Base-by-base conservation (phyloP, 108 stramenopile species). In the Parietichytrium sp. region DNA sequence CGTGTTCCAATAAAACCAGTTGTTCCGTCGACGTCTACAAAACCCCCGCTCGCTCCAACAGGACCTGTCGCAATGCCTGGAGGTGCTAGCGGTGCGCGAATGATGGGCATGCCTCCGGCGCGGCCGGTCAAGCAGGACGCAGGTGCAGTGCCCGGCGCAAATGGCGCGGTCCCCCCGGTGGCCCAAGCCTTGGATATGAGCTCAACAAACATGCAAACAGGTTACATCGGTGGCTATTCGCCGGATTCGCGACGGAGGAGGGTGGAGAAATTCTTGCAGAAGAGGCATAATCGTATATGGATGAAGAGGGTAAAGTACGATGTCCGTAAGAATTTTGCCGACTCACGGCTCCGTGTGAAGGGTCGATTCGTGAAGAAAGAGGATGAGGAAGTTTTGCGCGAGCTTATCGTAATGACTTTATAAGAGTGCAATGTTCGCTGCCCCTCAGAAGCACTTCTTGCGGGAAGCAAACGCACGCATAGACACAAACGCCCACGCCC, bases 311-410 rank as follows among this genome's bases (percentile, higher is more conserved):
- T 99, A 25, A 97, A 97, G 85, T 99, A 99, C 85, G 97, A 96
- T 83, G 95, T 96, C 6, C 88, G 98, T n/a, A 97, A 99, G 85
- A 96, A 96, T 80, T 97, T 99, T 85, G 98, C 98, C 10, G 97
- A 97, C 84, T 93, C 93, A 80, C 89, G 98, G 50, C 78, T 97
- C 79, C 90, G 98, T 12, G 96, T 97, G 36, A 97, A 97, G 88
- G 98, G 96, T 3, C 90, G 97, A 7, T 99, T 99, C 86, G 97
- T 99, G 54, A 96, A 95, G 86, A 98, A 98, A 84, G 96, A 98
- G 82, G 98, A 98, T 81, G 98, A 98, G 86, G 86, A 96, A 51
- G 83, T 98, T 50, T 51, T 85, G 26, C 79, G 84, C 25, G 84
- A 85, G 48, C 30, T 85, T 6, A 25, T 82, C 13, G 48, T 48